Conservation (phyloP, 495 filamentous ascomycete species). For the Annulohypoxylon stygium region DNA sequence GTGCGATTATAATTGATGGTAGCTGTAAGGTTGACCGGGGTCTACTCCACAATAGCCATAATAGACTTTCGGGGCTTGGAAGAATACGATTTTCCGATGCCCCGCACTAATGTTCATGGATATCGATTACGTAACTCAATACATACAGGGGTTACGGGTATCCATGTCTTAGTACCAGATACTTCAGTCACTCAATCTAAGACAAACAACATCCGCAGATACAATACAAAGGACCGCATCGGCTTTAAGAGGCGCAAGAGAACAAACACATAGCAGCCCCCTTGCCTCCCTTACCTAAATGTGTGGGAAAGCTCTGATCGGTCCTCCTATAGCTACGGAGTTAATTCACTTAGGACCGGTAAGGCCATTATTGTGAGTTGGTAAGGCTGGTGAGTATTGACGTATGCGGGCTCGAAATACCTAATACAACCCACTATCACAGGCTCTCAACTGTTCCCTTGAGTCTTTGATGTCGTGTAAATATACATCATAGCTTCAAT, state of each 20-base stretch:
- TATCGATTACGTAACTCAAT: neutral
- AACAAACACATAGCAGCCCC: too few species aligned
- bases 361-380: neutral
- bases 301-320: too few species aligned
- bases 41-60: conserved; percentile 1
- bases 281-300: too few species aligned
- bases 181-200: too few species aligned
- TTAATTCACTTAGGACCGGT: neutral
- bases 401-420: neutral
- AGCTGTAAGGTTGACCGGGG: neutral
- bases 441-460: neutral
- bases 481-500: neutral
- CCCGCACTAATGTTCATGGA: conserved; percentile 2
- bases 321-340: neutral
- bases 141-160: neutral
- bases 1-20: neutral
- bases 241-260: too few species aligned
- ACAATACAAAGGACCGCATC: too few species aligned
- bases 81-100: conserved; percentile 27
- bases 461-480: neutral
- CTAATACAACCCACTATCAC: neutral
- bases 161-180: too few species aligned
- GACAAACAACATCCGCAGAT: too few species aligned
- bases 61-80: neutral
- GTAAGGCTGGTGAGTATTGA: neutral